A percentile compares a stretch with the other conserved stretches of the same genome.
These are phyloP conservation scores for Magnolia kwangsiensis DNA, from an alignment of 164 flowering plant genomes.

Conservation along the genomic window DNA sequence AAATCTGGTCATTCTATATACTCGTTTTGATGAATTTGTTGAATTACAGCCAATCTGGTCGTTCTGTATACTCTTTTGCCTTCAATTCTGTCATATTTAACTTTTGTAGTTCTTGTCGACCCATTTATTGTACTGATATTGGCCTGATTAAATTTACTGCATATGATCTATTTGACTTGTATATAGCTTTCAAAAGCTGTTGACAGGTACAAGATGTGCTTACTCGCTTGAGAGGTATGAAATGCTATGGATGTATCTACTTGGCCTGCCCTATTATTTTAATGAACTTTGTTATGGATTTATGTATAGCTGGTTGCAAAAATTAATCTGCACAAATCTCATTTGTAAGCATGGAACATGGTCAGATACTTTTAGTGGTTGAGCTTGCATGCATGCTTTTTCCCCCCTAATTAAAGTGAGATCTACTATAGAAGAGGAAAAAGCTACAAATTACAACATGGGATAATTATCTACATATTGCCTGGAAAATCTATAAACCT, in stretches of 20 bases:
- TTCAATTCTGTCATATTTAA: neutral
- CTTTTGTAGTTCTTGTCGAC: too few relatives aligned
- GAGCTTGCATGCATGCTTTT: neutral
- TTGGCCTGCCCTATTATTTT: neutral
- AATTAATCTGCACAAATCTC: neutral
- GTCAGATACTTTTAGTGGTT: neutral
- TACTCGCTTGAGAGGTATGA: slow-evolving; percentile 37
- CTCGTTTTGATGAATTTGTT: neutral
- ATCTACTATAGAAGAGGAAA: too few relatives aligned
- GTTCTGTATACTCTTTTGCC: neutral
- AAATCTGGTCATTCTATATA: too few relatives aligned
- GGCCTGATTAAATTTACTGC: slow-evolving; percentile 1
- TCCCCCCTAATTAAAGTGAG: neutral
- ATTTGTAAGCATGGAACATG: neutral
- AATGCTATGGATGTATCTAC: slow-evolving; percentile 17
- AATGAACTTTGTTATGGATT: neutral
- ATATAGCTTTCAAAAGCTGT: slow-evolving; percentile 22
- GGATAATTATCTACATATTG: neutral
- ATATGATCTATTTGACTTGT: slow-evolving; percentile 16
- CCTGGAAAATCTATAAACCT: neutral
- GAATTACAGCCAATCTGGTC: neutral
- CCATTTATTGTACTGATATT: neutral
- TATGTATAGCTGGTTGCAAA: neutral
- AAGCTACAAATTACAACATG: too few relatives aligned
- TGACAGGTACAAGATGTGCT: slow-evolving; percentile 29